Evolutionary conservation across 768 basidiomycete genomes (phyloP).

Genomic region (Royoungia palumana): DNA sequence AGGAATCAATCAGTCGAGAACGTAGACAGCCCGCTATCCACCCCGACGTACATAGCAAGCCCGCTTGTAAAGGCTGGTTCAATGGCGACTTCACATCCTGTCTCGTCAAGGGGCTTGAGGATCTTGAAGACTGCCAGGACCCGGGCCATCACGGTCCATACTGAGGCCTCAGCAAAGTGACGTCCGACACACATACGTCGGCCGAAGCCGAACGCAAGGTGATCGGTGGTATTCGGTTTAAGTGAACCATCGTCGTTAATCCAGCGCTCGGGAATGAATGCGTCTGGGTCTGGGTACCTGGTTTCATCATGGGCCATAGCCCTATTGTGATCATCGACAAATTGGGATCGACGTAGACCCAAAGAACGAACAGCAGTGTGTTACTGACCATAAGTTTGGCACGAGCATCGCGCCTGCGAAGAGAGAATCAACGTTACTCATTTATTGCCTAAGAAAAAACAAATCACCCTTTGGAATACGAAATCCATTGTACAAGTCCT

Average conservation of each 20-base stretch:
- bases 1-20: no score
- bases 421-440: no score
- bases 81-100: slow-evolving; percentile 1
- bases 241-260: slow-evolving; percentile 1
- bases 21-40: no score
- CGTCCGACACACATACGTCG: slow-evolving; percentile 21
- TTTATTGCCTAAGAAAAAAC: no score
- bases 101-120: not conserved
- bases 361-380: not conserved
- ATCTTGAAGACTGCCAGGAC: slow-evolving; percentile 7
- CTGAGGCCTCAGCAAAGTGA: slow-evolving; percentile 13
- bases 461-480: slow-evolving; percentile 12
- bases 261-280: slow-evolving; percentile 8
- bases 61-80: slow-evolving; percentile 9
- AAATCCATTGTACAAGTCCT: slow-evolving; percentile 7
- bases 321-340: not conserved
- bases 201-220: slow-evolving; percentile 23
- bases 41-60: not conserved
- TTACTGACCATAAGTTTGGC: slow-evolving; percentile 4
- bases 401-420: slow-evolving; percentile 1
- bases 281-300: slow-evolving; percentile 1
- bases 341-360: no score
- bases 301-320: slow-evolving; percentile 7
- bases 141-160: slow-evolving; percentile 1
- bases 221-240: not conserved